Conservation (phyloP, 1,284 basidiomycete genomes). For the Ceratobasidium sp. region DNA sequence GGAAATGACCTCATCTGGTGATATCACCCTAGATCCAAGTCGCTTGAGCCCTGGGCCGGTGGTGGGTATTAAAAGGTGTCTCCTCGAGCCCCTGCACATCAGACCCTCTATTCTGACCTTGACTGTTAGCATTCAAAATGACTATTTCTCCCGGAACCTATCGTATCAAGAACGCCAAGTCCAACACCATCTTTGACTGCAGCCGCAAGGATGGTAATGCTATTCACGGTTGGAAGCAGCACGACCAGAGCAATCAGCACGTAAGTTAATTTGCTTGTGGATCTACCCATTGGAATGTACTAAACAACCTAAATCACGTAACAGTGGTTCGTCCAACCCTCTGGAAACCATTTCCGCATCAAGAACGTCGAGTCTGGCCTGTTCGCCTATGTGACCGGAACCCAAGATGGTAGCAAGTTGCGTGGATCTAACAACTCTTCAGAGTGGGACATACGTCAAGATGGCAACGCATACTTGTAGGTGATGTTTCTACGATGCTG, state of each 20-base stretch:
- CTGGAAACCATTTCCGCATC: not conserved
- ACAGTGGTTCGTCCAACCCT: conserved; percentile 28
- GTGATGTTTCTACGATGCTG: not conserved
- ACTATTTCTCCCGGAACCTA: conserved; percentile 31
- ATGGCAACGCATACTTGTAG: conserved; percentile 7
- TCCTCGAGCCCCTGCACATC: conserved; percentile 3
- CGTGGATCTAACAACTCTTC: not conserved
- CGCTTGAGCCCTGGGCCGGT: conserved; percentile 12
- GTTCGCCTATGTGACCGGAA: conserved; percentile 8
- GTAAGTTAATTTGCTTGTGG: conserved; percentile 2
- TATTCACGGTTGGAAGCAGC: conserved; percentile 35
- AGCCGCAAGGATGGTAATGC: conserved; percentile 25
- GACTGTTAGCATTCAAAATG: conserved; percentile 13
- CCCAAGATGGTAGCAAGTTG: conserved; percentile 26
- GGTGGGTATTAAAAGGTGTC: conserved; percentile 17
- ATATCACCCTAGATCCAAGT: conserved; percentile 12
- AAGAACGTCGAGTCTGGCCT: conserved; percentile 31
- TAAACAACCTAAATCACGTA: not conserved
- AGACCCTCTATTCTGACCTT: not conserved
- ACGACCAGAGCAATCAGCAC: conserved; percentile 34
- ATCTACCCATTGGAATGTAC: not conserved
- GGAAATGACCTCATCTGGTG: conserved; percentile 30
- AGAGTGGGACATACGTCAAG: conserved; percentile 12
- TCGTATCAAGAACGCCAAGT: conserved; percentile 32
- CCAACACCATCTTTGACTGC: conserved; percentile 15